Conservation (phyloP, 2,329 filamentous ascomycete species). For the Periconia sp. region DNA sequence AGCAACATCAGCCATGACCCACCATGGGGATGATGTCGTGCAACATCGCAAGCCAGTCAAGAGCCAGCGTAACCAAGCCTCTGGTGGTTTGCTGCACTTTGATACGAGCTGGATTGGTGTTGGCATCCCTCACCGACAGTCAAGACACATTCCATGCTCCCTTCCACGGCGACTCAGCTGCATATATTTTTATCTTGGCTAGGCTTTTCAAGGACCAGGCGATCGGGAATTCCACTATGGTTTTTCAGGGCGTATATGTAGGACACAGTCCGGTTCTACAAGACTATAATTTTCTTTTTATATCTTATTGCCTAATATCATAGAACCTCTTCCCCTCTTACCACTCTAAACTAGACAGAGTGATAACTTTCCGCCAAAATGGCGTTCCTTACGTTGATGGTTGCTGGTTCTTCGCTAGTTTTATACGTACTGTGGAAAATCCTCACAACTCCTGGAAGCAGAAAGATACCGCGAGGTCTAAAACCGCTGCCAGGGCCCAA, state of each 20-base stretch:
- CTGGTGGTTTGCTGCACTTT: slow-evolving; percentile 3
- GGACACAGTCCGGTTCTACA: slow-evolving; percentile 10
- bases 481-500: slow-evolving; percentile 45
- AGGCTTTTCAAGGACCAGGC: slow-evolving; percentile 16
- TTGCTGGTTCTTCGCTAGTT: slow-evolving; percentile 23
- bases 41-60: slow-evolving; percentile 14
- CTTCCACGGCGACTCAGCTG: slow-evolving; percentile 14
- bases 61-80: slow-evolving; percentile 13
- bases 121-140: slow-evolving; percentile 15
- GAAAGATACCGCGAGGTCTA: slow-evolving; percentile 35
- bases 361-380: slow-evolving; percentile 20
- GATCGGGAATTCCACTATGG: slow-evolving; percentile 18
- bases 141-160: slow-evolving; percentile 21
- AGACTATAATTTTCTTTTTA: neutral
- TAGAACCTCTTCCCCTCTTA: neutral
- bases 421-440: slow-evolving; percentile 35
- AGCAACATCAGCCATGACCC: slow-evolving; percentile 4
- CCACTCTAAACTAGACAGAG: neutral
- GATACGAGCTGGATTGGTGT: slow-evolving; percentile 9
- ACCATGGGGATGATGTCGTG: neutral
- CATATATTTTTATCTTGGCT: slow-evolving; percentile 9
- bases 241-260: slow-evolving; percentile 32
- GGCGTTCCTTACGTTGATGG: slow-evolving; percentile 32
- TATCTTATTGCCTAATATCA: slow-evolving; percentile 1
- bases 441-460: slow-evolving; percentile 23